Conservation (phyloP, 306 rosid species). For the Adenanthera pavonina region DNA sequence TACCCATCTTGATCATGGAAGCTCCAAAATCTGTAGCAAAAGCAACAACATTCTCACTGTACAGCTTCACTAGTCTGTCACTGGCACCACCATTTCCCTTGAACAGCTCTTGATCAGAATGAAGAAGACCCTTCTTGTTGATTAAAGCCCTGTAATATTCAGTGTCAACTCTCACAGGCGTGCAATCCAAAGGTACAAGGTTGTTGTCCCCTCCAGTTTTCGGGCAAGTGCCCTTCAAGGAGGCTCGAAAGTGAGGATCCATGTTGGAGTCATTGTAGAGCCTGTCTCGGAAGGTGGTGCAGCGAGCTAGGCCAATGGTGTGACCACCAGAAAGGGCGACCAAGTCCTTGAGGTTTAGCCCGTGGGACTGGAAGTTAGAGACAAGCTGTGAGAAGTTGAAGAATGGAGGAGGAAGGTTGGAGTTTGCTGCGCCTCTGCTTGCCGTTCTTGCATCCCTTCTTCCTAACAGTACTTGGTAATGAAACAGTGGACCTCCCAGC, state of each 20-base stretch:
- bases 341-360: conserved; percentile 42
- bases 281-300: conserved; percentile 37
- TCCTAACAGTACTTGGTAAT: conserved; percentile 48
- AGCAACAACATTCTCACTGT: conserved; percentile 18
- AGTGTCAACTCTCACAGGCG: conserved; percentile 38
- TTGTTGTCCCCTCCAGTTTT: conserved; percentile 34
- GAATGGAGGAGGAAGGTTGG: conserved; percentile 46
- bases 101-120: conserved; percentile 57
- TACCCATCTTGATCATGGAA: conserved; percentile 58
- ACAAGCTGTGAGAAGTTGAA: conserved; percentile 40
- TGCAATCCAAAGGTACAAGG: conserved; percentile 40
- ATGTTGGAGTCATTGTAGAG: conserved; percentile 50
- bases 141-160: conserved; percentile 39
- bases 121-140: conserved; percentile 43
- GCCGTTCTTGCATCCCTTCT: conserved; percentile 56
- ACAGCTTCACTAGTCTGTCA: conserved; percentile 36
- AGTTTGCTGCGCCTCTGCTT: conserved; percentile 39
- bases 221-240: conserved; percentile 37
- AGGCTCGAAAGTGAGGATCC: conserved; percentile 27
- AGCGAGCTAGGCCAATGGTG: conserved; percentile 50
- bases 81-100: conserved; percentile 43
- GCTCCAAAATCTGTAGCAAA: conserved; percentile 45
- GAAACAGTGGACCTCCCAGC: conserved; percentile 48
- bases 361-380: conserved; percentile 41
- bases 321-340: conserved; percentile 59